Evolutionary conservation across 192 early-diverging fungal species (phyloP).

Genomic region (Phycomyces nitens): DNA sequence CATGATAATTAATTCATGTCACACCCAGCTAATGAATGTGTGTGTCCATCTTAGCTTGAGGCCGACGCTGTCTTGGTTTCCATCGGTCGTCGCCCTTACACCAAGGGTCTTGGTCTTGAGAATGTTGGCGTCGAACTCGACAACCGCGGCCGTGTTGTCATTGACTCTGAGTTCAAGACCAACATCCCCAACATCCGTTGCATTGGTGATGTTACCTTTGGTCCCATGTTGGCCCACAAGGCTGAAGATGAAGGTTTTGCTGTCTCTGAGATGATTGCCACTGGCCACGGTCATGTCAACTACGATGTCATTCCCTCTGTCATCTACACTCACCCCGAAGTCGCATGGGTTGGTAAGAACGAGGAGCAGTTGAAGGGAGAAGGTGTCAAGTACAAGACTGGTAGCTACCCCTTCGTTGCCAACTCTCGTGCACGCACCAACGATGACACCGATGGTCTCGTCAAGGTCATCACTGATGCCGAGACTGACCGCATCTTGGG

Average conservation of each 20-base stretch:
- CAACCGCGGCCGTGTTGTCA: slow-evolving; percentile 80
- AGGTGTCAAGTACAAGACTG: slow-evolving; percentile 85
- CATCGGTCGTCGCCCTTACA: slow-evolving; percentile 93
- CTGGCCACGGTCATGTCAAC: slow-evolving; percentile 97
- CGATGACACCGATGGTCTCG: slow-evolving; percentile 85
- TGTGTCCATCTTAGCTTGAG: slow-evolving; percentile 50
- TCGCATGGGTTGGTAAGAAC: slow-evolving; percentile 97
- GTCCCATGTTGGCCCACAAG: slow-evolving; percentile 99
- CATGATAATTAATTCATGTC: not conserved
- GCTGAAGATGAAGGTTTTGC: slow-evolving; percentile 99
- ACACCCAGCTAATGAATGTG: no score
- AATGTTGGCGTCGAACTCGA: slow-evolving; percentile 88
- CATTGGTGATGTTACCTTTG: slow-evolving; percentile 95
- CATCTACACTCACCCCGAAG: slow-evolving; percentile 98
- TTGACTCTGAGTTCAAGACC: slow-evolving; percentile 85
- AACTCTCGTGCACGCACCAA: slow-evolving; percentile 99
- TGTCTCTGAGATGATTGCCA: slow-evolving; percentile 87
- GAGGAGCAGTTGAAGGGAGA: slow-evolving; percentile 89
- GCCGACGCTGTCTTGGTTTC: slow-evolving; percentile 92
- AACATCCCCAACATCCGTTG: slow-evolving; percentile 84
- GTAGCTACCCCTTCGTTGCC: slow-evolving; percentile 92
- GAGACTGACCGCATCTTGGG: slow-evolving; percentile 96
- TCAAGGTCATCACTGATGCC: slow-evolving; percentile 96
- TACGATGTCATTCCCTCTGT: slow-evolving; percentile 97
- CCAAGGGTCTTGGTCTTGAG: slow-evolving; percentile 88